Evolutionary conservation across 176 grass and related monocot genomes (phyloP).

Genomic region (Canna indica): DNA sequence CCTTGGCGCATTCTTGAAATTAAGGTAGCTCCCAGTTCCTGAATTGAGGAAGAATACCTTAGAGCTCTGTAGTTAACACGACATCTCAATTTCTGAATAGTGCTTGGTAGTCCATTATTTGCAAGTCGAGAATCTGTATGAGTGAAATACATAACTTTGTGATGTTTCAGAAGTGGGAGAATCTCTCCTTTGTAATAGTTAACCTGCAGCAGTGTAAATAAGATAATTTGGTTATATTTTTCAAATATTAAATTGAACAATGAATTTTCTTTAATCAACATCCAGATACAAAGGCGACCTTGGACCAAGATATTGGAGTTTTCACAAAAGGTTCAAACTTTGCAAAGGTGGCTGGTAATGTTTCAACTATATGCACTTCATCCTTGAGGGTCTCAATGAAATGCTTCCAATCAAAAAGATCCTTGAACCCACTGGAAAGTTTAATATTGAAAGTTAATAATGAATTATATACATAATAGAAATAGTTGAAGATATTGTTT

Average conservation of each 20-base stretch:
- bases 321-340: slow-evolving; percentile 63
- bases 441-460: slow-evolving; percentile 13
- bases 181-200: slow-evolving; percentile 93
- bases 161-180: slow-evolving; percentile 73
- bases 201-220: slow-evolving; percentile 42
- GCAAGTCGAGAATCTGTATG: slow-evolving; percentile 96
- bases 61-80: slow-evolving; percentile 80
- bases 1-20: slow-evolving; percentile 70
- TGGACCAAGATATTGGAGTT: slow-evolving; percentile 97
- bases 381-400: slow-evolving; percentile 93
- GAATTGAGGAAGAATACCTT: slow-evolving; percentile 78
- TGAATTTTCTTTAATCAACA: slow-evolving; percentile 1
- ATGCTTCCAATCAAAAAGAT: slow-evolving; percentile 95
- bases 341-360: slow-evolving; percentile 47
- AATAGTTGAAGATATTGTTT: no score
- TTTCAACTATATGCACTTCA: slow-evolving; percentile 94
- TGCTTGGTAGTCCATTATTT: slow-evolving; percentile 86
- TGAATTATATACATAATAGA: neutral
- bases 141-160: slow-evolving; percentile 95
- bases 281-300: slow-evolving; percentile 54
- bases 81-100: slow-evolving; percentile 95
- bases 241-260: neutral
- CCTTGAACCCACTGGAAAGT: slow-evolving; percentile 79
- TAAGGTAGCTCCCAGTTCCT: slow-evolving; percentile 71
- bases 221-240: slow-evolving; percentile 4